These are phyloP conservation scores for Oidium heveae DNA, from an alignment of 2,329 filamentous ascomycete genomes.

Conservation along the genomic window DNA sequence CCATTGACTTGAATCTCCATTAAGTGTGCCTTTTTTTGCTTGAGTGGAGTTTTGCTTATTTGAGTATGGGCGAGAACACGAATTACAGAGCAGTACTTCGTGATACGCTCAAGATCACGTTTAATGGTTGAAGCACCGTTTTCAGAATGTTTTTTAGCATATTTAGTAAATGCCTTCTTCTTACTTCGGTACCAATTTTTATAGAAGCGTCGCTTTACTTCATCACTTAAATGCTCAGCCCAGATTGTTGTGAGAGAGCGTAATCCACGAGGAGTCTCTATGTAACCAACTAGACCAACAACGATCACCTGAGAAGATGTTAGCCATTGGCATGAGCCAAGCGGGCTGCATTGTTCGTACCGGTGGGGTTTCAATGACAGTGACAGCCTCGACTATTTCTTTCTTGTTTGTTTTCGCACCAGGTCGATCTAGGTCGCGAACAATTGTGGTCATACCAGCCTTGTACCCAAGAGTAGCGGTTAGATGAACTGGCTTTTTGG, in stretches of 20 bases:
- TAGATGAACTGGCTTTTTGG: conserved; percentile 98
- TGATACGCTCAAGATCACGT: conserved; percentile 97
- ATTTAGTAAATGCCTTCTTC: conserved; percentile 99
- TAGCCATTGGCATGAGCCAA: conserved; percentile 48
- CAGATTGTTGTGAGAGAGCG: conserved; percentile 98
- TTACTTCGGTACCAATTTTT: conserved; percentile 99
- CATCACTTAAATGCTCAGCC: conserved; percentile 97
- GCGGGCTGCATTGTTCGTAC: conserved; percentile 73
- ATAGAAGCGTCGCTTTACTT: conserved; percentile 99
- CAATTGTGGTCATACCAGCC: conserved; percentile 99
- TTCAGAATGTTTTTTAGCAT: conserved; percentile 99
- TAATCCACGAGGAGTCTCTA: conserved; percentile 97
- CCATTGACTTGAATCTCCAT: conserved; percentile 99
- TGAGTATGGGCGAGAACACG: conserved; percentile 98
- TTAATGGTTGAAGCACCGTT: conserved; percentile 71
- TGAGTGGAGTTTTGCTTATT: conserved; percentile 96
- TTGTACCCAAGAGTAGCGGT: conserved; percentile 98
- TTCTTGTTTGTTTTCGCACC: conserved; percentile 99
- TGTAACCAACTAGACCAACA: conserved; percentile 99
- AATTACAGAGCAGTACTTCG: conserved; percentile 99
- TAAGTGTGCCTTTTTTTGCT: conserved; percentile 99
- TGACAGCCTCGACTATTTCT: conserved; percentile 75
- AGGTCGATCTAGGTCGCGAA: conserved; percentile 84
- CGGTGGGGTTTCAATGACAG: conserved; percentile 78
- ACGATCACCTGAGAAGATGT: conserved; percentile 79